Percentiles rank a stretch among this genome's conserved stretches.
Conservation (phyloP, 2,329 filamentous ascomycete species). For the Trichoderma sp. region DNA sequence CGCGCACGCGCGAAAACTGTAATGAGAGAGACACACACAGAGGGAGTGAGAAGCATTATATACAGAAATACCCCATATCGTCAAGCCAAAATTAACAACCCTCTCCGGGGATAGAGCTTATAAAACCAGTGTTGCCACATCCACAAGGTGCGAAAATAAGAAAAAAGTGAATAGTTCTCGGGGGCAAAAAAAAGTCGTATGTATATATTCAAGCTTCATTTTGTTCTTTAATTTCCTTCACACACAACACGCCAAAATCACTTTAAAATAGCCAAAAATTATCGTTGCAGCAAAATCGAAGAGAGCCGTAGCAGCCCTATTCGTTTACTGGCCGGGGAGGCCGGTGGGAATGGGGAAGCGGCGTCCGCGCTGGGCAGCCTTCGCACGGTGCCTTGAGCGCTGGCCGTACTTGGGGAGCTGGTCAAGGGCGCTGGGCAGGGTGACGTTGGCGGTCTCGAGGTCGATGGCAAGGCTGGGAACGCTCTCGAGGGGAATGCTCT, state of each 20-base stretch:
- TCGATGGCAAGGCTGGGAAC: constrained; percentile 41
- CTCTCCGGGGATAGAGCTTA: neutral
- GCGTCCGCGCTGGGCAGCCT: neutral
- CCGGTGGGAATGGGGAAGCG: neutral
- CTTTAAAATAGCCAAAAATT: neutral
- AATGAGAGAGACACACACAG: neutral
- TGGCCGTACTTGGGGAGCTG: constrained; percentile 34
- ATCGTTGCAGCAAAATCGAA: neutral
- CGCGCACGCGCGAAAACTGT: neutral
- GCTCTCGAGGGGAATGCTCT: constrained; percentile 28
- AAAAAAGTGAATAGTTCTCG: neutral
- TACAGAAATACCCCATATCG: neutral
- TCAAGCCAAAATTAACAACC: neutral
- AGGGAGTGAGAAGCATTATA: neutral
- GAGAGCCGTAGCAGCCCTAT: neutral
- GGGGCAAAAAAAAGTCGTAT: neutral
- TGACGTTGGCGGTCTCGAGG: constrained; percentile 38
- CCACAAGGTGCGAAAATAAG: neutral
- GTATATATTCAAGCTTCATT: constrained; percentile 3
- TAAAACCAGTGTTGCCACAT: neutral
- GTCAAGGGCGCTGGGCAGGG: constrained; percentile 28
- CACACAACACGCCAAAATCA: neutral
- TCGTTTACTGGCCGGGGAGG: neutral
- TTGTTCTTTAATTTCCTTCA: neutral
- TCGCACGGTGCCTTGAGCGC: constrained; percentile 8